Percentiles rank a stretch among this genome's conserved stretches.
Evolutionary conservation across 2,329 filamentous ascomycete genomes (phyloP).

Genomic region (Pseudocercospora macadamiae): DNA sequence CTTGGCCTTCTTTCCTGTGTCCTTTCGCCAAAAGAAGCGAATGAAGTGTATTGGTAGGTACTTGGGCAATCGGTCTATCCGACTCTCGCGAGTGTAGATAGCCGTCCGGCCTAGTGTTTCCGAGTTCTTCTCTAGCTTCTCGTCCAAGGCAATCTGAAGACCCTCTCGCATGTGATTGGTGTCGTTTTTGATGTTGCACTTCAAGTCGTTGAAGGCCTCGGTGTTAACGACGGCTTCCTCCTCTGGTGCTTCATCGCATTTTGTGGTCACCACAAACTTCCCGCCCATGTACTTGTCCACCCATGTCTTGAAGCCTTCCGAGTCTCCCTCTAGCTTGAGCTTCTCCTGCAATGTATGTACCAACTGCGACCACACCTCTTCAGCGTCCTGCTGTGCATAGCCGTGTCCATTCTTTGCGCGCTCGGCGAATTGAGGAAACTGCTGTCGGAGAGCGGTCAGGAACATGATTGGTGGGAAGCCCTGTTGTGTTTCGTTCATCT

Average conservation of each 20-base stretch:
- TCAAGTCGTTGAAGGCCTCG: slow-evolving; percentile 86
- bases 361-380: slow-evolving; percentile 98
- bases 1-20: slow-evolving; percentile 97
- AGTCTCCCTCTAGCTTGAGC: slow-evolving; percentile 65
- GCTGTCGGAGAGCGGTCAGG: slow-evolving; percentile 73
- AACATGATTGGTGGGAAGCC: slow-evolving; percentile 85
- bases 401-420: slow-evolving; percentile 78
- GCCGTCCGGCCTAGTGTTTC: slow-evolving; percentile 76
- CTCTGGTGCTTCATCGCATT: slow-evolving; percentile 82
- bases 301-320: slow-evolving; percentile 61
- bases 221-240: slow-evolving; percentile 69
- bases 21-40: slow-evolving; percentile 95
- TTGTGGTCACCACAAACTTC: slow-evolving; percentile 73
- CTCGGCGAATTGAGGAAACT: slow-evolving; percentile 93
- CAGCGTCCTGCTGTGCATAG: slow-evolving; percentile 97
- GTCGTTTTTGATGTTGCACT: slow-evolving; percentile 87
- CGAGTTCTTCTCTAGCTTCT: slow-evolving; percentile 90
- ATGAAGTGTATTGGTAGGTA: slow-evolving; percentile 97
- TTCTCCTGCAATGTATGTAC: slow-evolving; percentile 79
- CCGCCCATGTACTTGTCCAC: slow-evolving; percentile 91
- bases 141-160: slow-evolving; percentile 76
- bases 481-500: slow-evolving; percentile 86
- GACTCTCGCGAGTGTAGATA: slow-evolving; percentile 86
- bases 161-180: slow-evolving; percentile 93
- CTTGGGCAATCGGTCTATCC: slow-evolving; percentile 86